Base-by-base conservation (phyloP, 495 filamentous ascomycete species). In the Coniosporium apollinis region DNA sequence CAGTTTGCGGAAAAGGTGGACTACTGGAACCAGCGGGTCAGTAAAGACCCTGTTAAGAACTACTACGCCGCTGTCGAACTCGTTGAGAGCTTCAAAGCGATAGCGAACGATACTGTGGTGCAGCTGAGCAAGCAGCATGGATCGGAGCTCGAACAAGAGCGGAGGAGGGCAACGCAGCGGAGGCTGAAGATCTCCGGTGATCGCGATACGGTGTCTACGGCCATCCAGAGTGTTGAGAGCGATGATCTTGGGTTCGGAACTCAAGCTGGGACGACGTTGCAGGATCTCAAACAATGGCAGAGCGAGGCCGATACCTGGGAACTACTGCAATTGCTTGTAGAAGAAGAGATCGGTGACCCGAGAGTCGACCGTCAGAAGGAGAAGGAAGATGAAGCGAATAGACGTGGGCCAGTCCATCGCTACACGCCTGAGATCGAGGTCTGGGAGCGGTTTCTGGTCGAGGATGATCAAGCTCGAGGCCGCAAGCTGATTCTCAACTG, bases 271-370 rank as follows among this genome's bases (percentile, higher is more conserved):
- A 33, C 37, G 9, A 36, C 30, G 8, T 45, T 54, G 11, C 30
- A 74, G 31, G 78, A 86, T 30, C 46, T 79, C 20, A 58, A 64
- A 32, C 58, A 67, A 33, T 70, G 77, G 66, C 66, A 82, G 48
- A 44, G 74, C 30, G 81, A 85, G 52, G 71, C 76, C 36, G 82
- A 89, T 44, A 89, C 82, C 13, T 96, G 89, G 89, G 75, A 83
- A 37, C 62, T 97, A 7, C 57, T 96, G 19, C 68, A 71, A 17
- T 70, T 72, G 25, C 54, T 77, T 30, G 63, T 77, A 20, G 64
- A 69, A 2, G 9, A 28, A 16, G 34, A 29, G 18, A 36, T 35
- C 43, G 24, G 8, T 31, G 38, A 52, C 49, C 39, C 48, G 45
- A 38, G 42, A 45, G 16, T 51, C 14, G 41, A 39, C 22, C 22